Evolutionary conservation across 2,329 filamentous ascomycete genomes (phyloP).

Genomic region (Pyrenophora teres): DNA sequence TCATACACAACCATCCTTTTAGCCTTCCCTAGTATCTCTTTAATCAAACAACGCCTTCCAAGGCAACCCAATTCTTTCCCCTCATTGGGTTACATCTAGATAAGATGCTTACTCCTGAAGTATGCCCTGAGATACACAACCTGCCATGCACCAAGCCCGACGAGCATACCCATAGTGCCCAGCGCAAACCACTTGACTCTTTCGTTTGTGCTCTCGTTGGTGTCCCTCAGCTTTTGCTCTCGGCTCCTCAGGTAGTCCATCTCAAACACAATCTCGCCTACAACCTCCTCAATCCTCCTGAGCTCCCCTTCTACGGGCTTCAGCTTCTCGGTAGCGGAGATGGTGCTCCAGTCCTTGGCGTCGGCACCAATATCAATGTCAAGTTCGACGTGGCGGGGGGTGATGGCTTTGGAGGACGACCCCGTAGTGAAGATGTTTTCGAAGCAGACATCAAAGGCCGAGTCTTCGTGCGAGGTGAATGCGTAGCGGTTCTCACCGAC

Average conservation of each 20-base stretch:
- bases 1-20: slow-evolving; percentile 21
- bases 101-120: slow-evolving; percentile 68
- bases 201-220: slow-evolving; percentile 99
- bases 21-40: neutral
- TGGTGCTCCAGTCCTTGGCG: slow-evolving; percentile 96
- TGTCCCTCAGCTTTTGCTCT: slow-evolving; percentile 96
- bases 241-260: slow-evolving; percentile 92
- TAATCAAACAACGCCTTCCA: slow-evolving; percentile 1
- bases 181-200: slow-evolving; percentile 99
- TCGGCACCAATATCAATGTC: slow-evolving; percentile 96
- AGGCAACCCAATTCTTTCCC: too few relatives aligned
- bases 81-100: slow-evolving; percentile 37
- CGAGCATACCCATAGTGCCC: slow-evolving; percentile 86
- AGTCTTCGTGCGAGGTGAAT: slow-evolving; percentile 90
- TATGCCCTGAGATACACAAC: slow-evolving; percentile 96
- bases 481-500: slow-evolving; percentile 90
- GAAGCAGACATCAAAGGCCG: slow-evolving; percentile 95
- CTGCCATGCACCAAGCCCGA: slow-evolving; percentile 93
- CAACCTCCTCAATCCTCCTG: slow-evolving; percentile 87
- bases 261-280: slow-evolving; percentile 84
- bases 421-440: slow-evolving; percentile 72
- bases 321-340: slow-evolving; percentile 95
- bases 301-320: slow-evolving; percentile 96
- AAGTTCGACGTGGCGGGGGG: slow-evolving; percentile 77
- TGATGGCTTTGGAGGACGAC: slow-evolving; percentile 26